Conservation (phyloP, 805 yeast species). For the Isabelozyma heimii region DNA sequence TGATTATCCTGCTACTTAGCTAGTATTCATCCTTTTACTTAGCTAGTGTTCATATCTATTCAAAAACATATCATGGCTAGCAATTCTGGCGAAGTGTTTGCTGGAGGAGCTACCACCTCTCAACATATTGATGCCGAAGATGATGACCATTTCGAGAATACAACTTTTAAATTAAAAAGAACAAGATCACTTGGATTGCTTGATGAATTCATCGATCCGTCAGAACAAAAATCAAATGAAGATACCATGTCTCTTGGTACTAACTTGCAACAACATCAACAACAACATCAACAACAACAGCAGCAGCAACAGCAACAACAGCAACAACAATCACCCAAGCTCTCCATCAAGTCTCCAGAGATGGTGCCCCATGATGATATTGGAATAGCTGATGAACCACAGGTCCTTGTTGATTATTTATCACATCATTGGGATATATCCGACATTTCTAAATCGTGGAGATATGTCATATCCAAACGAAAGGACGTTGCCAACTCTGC, state of each 20-base stretch:
- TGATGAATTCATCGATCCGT: constrained; percentile 61
- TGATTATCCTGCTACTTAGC: neutral
- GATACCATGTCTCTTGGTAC: neutral
- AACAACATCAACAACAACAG: neutral
- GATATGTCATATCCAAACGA: constrained; percentile 79
- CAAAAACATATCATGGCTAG: neutral
- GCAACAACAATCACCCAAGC: constrained; percentile 6
- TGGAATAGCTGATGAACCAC: constrained; percentile 76
- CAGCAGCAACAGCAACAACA: neutral
- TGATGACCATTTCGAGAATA: constrained; percentile 65
- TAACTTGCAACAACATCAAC: neutral
- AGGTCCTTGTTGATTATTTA: constrained; percentile 89
- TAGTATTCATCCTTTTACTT: neutral
- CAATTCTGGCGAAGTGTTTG: constrained; percentile 32
- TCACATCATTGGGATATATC: constrained; percentile 95
- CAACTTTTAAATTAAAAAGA: constrained; percentile 73
- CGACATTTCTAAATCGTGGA: constrained; percentile 94
- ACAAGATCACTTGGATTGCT: constrained; percentile 80
- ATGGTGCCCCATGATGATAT: constrained; percentile 77
- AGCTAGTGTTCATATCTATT: too few species aligned
- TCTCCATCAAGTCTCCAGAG: constrained; percentile 24
- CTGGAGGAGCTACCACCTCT: constrained; percentile 62
- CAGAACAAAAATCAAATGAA: constrained; percentile 7
- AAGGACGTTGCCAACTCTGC: constrained; percentile 73
- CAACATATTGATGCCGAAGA: constrained; percentile 69